Evolutionary conservation across 192 early-diverging fungal genomes (phyloP).

Genomic region (Linnemannia zychae): DNA sequence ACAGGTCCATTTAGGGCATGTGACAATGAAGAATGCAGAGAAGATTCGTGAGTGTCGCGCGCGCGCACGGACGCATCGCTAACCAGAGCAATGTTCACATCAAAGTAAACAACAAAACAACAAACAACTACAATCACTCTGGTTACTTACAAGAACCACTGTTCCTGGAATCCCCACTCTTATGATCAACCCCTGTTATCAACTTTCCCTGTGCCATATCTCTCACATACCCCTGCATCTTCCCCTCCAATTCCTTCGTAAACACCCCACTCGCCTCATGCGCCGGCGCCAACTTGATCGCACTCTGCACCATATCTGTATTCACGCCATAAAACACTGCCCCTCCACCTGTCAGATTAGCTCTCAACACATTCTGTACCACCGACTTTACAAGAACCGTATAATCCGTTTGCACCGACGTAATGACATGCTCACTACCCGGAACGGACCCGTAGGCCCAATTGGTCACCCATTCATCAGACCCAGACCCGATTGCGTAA

Average conservation of each 20-base stretch:
- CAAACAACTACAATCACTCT: slow-evolving; percentile 1
- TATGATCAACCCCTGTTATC: slow-evolving; percentile 52
- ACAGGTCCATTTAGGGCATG: not conserved
- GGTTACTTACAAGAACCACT: slow-evolving; percentile 33
- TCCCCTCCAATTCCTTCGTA: slow-evolving; percentile 36
- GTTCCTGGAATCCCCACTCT: slow-evolving; percentile 43
- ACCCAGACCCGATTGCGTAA: slow-evolving; percentile 50
- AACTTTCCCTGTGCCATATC: slow-evolving; percentile 52
- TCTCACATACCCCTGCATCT: slow-evolving; percentile 44
- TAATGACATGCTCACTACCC: slow-evolving; percentile 46
- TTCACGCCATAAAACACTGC: slow-evolving; percentile 53
- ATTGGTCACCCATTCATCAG: slow-evolving; percentile 59
- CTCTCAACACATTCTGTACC: slow-evolving; percentile 42
- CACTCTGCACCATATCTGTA: slow-evolving; percentile 27
- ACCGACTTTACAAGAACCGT: slow-evolving; percentile 37
- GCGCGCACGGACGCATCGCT: not conserved
- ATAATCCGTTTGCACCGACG: slow-evolving; percentile 47
- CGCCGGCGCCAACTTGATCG: slow-evolving; percentile 45
- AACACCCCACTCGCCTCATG: slow-evolving; percentile 49
- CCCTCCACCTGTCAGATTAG: slow-evolving; percentile 41
- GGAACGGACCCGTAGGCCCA: slow-evolving; percentile 58
- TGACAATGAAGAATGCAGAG: not conserved
- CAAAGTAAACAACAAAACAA: not conserved
- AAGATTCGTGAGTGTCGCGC: not conserved
- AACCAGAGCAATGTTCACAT: not conserved